Conservation (phyloP, 2,329 filamentous ascomycete genomes). For the Nectriaceae sp. region DNA sequence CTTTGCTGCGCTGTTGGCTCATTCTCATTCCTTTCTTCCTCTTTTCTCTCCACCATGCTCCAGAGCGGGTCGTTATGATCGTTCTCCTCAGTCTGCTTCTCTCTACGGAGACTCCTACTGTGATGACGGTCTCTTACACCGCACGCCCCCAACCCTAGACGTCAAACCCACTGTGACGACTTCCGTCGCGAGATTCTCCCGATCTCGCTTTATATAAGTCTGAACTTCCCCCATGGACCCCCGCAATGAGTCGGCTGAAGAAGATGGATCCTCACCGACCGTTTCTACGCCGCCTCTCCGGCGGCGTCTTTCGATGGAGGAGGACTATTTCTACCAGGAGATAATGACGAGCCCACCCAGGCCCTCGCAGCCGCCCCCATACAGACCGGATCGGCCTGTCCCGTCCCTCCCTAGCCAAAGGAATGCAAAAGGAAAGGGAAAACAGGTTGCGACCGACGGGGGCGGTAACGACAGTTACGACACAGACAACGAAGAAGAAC, state of each 20-base stretch:
- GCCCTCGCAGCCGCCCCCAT: constrained; percentile 50
- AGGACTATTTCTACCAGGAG: constrained; percentile 55
- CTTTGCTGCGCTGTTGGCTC: constrained; percentile 29
- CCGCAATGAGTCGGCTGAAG: constrained; percentile 29
- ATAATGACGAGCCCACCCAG: constrained; percentile 50
- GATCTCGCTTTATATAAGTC: constrained; percentile 27
- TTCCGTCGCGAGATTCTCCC: constrained; percentile 19
- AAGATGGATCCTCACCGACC: constrained; percentile 36
- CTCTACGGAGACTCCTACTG: constrained; percentile 35
- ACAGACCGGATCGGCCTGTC: constrained; percentile 35
- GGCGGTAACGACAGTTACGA: constrained; percentile 16
- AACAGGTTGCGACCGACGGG: constrained; percentile 20
- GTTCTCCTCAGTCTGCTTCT: constrained; percentile 30
- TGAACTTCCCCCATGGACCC: constrained; percentile 35
- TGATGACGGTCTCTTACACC: constrained; percentile 26
- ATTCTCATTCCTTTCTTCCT: constrained; percentile 21
- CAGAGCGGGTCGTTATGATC: constrained; percentile 40
- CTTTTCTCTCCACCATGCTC: constrained; percentile 32
- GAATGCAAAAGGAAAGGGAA: constrained; percentile 18
- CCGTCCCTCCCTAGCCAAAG: constrained; percentile 17
- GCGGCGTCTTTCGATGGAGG: constrained; percentile 55
- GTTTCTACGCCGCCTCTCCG: constrained; percentile 39
- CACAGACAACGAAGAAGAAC: constrained; percentile 42
- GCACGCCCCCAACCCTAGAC: constrained; percentile 24
- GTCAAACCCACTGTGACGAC: not conserved